A percentile compares a stretch with the other conserved stretches of the same genome.
phyloP scores from a whole-genome alignment of 2,329 filamentous ascomycete species.

The Ascochyta viciae-villosae region DNA sequence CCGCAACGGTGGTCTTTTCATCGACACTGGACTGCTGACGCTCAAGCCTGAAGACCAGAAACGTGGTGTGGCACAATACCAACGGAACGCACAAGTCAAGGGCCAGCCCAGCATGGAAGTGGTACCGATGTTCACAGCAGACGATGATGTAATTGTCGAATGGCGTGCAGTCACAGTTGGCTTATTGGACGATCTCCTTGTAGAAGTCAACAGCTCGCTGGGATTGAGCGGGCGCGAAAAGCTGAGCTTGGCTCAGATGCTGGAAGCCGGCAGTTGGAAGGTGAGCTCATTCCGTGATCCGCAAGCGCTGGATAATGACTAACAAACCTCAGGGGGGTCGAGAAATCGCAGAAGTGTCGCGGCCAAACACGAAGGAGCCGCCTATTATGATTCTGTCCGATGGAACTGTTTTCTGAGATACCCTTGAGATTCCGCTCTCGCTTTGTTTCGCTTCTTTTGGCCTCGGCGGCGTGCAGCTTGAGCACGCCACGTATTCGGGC shows the following conservation, averaged over 20 bases:
- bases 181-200: constrained; percentile 73
- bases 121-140: constrained; percentile 73
- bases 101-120: constrained; percentile 76
- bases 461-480: constrained; percentile 20
- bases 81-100: constrained; percentile 73
- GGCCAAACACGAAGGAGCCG: constrained; percentile 94
- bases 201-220: constrained; percentile 72
- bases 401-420: constrained; percentile 87
- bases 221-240: constrained; percentile 72
- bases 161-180: constrained; percentile 80
- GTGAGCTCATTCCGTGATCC: constrained; percentile 57
- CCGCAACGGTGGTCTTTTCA: constrained; percentile 86
- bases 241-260: constrained; percentile 82
- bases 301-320: background rate
- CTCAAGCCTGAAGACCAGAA: constrained; percentile 74
- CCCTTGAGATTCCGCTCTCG: constrained; percentile 43
- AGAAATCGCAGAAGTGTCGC: constrained; percentile 92
- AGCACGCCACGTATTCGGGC: constrained; percentile 24
- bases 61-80: constrained; percentile 73
- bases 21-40: constrained; percentile 81
- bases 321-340: constrained; percentile 72
- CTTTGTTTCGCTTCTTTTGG: constrained; percentile 33
- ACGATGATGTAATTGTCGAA: constrained; percentile 81
- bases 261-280: constrained; percentile 98
- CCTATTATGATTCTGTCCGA: constrained; percentile 97